These are phyloP conservation scores for Batrachochytrium dendrobatidis DNA, from an alignment of 371 early-diverging fungal species.

Conservation along the genomic window DNA sequence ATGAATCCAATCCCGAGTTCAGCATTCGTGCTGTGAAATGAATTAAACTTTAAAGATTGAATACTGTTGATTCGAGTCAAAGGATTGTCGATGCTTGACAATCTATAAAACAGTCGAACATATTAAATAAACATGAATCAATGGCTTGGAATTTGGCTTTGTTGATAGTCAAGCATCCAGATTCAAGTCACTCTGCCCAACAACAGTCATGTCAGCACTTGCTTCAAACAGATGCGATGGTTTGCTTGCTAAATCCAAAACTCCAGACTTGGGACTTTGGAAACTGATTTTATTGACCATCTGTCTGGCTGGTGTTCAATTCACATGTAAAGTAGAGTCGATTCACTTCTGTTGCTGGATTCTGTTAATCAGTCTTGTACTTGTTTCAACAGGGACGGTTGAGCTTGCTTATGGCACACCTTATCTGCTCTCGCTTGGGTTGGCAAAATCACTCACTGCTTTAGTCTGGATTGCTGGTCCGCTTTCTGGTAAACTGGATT, in stretches of 20 bases:
- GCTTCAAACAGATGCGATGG: no score
- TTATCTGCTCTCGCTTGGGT: conserved; percentile 75
- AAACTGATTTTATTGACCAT: conserved; percentile 17
- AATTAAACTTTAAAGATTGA: conserved; percentile 5
- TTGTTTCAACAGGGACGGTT: not conserved
- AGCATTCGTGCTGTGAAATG: conserved; percentile 26
- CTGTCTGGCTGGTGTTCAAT: conserved; percentile 24
- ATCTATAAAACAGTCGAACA: no score
- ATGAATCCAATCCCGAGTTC: conserved; percentile 30
- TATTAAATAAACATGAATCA: no score
- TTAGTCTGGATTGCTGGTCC: conserved; percentile 96
- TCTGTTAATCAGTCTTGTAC: not conserved
- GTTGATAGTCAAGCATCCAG: no score
- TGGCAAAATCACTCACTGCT: conserved; percentile 76
- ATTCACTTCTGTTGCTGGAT: not conserved
- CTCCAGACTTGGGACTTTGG: no score
- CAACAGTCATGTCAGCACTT: no score
- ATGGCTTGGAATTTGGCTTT: no score
- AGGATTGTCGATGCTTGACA: no score
- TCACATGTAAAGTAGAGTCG: conserved; percentile 18
- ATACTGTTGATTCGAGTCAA: no score
- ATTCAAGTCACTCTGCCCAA: no score
- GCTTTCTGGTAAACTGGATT: conserved; percentile 51
- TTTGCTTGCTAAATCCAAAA: no score
- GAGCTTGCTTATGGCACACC: conserved; percentile 64